Base-by-base conservation (phyloP, 345 rosid species). In the Populus alba region DNA sequence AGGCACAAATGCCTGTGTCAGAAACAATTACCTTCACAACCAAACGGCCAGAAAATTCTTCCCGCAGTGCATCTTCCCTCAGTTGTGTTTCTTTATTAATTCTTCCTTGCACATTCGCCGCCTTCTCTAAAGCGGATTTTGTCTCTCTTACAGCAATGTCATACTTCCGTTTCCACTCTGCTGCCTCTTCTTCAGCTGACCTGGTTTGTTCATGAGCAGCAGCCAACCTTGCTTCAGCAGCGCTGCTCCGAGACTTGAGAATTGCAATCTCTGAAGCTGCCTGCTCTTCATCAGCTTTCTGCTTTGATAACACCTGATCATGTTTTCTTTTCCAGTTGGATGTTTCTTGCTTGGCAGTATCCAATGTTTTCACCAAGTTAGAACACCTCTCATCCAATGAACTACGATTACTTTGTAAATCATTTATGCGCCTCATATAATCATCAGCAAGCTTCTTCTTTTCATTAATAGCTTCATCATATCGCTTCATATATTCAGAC, bases 191-290 rank as follows among this genome's bases (percentile, higher is more conserved):
- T 86, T 92, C 93, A 76, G 97, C 94, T 76, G 98, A 89, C 76
- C 85, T 86, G 51, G 90, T 89, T 78, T 92, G 97, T 81, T 97
- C 99, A 86, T 84, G 88, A 65, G 97, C 94, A 82, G 99, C 99
- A 87, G 93, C 95, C 72, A 97, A 82, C 83, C 98, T 92, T 72
- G 98, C 98, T 81, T 97, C 99, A 70, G 99, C 89, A 74, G 98
- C 94, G 82, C 93, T 90, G 77, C 89, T 91, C 41, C 98, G 81
- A 13, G 98, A 90, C 86, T 85, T 91, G 74, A 97, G 93, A 77
- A 87, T 84, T 55, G 88, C 92, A 80, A 92, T 87, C 83, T 97
- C 98, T 25, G 98, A 91, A 85, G 53, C 72, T 47, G 84, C 82
- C 83, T 92, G 93, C 79, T 90, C 95, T 73, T 90, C 94, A 79